Conservation (phyloP, 208 protist genomes). For the Trichomonas gallinae region DNA sequence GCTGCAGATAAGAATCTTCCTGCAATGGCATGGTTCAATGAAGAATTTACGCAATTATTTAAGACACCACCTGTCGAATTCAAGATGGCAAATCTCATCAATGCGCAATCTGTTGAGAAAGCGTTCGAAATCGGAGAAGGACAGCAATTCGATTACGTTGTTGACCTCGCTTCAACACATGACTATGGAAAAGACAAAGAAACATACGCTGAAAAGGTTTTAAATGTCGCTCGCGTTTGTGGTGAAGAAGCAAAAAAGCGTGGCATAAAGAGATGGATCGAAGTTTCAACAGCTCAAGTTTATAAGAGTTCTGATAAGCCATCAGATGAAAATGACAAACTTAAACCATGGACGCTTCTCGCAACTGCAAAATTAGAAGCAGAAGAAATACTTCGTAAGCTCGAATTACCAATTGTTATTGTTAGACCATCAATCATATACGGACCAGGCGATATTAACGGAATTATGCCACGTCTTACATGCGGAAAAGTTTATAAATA, state of each 20-base stretch:
- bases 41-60: background rate
- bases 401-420: background rate
- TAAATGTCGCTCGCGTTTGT: background rate
- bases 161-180: background rate
- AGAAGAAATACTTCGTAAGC: background rate
- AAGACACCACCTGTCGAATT: background rate
- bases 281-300: slow-evolving; percentile 26
- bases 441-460: background rate
- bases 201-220: background rate
- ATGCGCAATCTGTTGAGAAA: background rate
- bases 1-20: background rate
- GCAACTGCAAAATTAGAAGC: background rate
- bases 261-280: background rate
- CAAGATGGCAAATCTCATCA: background rate
- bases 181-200: background rate
- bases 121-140: background rate
- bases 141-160: background rate
- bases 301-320: background rate
- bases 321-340: background rate
- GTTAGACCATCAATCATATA: slow-evolving; percentile 10
- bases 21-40: background rate
- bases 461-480: background rate
- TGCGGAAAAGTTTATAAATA: background rate
- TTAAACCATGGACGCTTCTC: background rate
- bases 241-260: background rate